phyloP scores from a whole-genome alignment of 139 green algal species.

The Pseudopediastrum boryanum region DNA sequence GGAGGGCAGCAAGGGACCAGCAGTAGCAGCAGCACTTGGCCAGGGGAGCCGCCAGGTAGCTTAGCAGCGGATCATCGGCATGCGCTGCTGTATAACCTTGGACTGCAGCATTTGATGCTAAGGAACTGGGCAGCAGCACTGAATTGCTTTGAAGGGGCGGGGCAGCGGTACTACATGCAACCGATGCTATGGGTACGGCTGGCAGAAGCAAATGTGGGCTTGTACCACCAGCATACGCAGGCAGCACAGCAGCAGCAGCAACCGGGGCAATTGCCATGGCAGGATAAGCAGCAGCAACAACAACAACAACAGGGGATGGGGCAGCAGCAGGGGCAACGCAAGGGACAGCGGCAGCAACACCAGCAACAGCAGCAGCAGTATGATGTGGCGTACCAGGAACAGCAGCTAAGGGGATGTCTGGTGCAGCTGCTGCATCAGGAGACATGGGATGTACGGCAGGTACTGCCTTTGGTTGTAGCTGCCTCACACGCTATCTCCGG shows the following conservation, averaged over 20 bases:
- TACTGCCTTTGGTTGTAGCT: too few relatives aligned
- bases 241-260: constrained; percentile 32
- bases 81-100: constrained; percentile 46
- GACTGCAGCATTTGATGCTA: constrained; percentile 54
- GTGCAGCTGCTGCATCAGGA: constrained; percentile 17
- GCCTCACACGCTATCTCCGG: too few relatives aligned
- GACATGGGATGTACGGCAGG: too few relatives aligned
- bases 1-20: background rate
- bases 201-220: constrained; percentile 36
- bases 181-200: constrained; percentile 42
- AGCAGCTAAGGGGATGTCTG: background rate
- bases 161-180: constrained; percentile 23
- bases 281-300: background rate
- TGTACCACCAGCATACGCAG: constrained; percentile 21
- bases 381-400: background rate
- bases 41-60: background rate
- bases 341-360: background rate
- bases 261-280: background rate
- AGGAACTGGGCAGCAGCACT: constrained; percentile 27
- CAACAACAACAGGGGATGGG: background rate
- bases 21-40: constrained; percentile 3
- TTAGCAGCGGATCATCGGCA: constrained; percentile 7
- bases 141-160: constrained; percentile 40
- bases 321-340: background rate
- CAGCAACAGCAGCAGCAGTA: constrained; percentile 17